These are phyloP conservation scores for Talaromyces sp. DNA, from an alignment of 2,329 filamentous ascomycete species.

Conservation along the genomic window DNA sequence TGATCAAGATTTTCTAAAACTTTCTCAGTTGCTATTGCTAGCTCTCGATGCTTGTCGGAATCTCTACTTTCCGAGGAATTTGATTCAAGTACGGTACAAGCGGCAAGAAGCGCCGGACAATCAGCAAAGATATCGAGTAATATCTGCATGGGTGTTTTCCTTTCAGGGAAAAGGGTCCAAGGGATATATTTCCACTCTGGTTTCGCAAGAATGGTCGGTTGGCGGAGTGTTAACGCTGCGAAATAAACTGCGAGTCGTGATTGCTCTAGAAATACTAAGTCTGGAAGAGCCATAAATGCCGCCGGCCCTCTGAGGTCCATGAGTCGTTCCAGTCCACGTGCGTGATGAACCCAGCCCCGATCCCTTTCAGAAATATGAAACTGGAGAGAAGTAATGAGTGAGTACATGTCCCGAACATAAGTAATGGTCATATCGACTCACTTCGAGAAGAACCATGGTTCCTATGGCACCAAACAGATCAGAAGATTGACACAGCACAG, in stretches of 20 bases:
- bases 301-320: constrained; percentile 1
- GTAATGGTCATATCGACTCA: neutral
- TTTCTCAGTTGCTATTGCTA: neutral
- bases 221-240: neutral
- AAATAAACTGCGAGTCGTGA: neutral
- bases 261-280: constrained; percentile 2
- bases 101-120: neutral
- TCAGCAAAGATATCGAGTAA: constrained; percentile 2
- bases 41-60: neutral
- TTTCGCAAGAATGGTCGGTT: neutral
- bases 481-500: neutral
- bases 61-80: neutral
- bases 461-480: constrained; percentile 1
- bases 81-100: neutral
- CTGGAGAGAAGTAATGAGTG: neutral
- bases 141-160: constrained; percentile 1
- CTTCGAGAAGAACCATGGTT: neutral
- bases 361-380: constrained; percentile 3
- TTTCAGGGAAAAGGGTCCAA: neutral
- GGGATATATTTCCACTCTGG: neutral
- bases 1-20: neutral
- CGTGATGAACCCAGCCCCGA: neutral
- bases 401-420: neutral
- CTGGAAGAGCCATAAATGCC: neutral
- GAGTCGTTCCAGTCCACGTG: neutral